Evolutionary conservation across 768 basidiomycete species (phyloP).

Genomic region (Boletus huronensis): DNA sequence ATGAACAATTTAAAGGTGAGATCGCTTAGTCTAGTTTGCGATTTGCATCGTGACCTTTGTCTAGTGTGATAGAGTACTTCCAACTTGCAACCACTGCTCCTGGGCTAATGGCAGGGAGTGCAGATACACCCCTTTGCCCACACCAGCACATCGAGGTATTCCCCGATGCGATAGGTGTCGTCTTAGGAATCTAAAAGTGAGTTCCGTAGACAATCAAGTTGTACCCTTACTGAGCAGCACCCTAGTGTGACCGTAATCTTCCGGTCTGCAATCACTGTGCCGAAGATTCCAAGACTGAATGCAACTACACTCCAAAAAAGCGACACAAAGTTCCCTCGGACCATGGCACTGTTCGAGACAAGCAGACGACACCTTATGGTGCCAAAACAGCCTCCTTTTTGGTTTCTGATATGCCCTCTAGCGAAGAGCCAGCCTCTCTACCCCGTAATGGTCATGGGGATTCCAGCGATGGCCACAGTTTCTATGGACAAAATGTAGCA

Average conservation of each 20-base stretch:
- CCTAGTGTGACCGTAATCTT: constrained; percentile 67
- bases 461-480: constrained; percentile 35
- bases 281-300: constrained; percentile 49
- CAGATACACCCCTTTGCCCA: constrained; percentile 70
- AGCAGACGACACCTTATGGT: constrained; percentile 38
- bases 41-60: constrained; percentile 13
- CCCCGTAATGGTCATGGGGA: constrained; percentile 22
- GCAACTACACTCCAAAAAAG: constrained; percentile 74
- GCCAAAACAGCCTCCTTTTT: constrained; percentile 49
- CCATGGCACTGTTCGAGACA: constrained; percentile 35
- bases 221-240: constrained; percentile 1
- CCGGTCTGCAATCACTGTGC: constrained; percentile 68
- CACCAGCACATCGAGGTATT: constrained; percentile 72
- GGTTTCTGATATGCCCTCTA: constrained; percentile 38
- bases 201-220: constrained; percentile 12
- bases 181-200: constrained; percentile 60
- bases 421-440: constrained; percentile 27
- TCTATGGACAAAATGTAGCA: constrained; percentile 48
- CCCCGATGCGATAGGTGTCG: constrained; percentile 73
- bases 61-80: constrained; percentile 69
- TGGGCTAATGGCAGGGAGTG: constrained; percentile 64
- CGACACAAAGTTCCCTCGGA: constrained; percentile 52
- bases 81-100: constrained; percentile 68
- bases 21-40: constrained; percentile 7
- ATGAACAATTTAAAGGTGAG: constrained; percentile 68